Evolutionary conservation across 257 asterid genomes (phyloP).

Genomic region (Primulina tabacum): DNA sequence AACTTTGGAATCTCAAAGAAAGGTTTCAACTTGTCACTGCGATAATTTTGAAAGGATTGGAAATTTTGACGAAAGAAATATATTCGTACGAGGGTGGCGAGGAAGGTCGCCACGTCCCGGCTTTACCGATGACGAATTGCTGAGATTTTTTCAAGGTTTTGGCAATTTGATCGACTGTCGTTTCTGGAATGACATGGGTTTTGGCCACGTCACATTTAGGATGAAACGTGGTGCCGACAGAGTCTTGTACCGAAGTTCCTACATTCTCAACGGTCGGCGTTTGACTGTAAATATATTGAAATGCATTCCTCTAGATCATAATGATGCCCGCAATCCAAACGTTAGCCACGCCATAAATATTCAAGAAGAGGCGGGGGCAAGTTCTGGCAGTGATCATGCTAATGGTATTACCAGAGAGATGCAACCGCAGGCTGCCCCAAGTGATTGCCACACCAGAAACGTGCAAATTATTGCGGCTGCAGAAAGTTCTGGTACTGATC

Average conservation of each 20-base stretch:
- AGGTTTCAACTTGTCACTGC: background rate
- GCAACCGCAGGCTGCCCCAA: background rate
- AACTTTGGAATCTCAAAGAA: background rate
- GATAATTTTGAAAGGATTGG: background rate
- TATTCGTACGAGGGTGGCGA: background rate
- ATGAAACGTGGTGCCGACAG: background rate
- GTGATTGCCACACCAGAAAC: too few species aligned
- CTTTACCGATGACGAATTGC: background rate
- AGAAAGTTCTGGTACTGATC: too few species aligned
- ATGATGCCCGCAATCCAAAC: too few species aligned
- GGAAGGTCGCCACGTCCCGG: background rate
- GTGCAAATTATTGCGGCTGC: too few species aligned
- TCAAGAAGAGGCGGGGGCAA: background rate
- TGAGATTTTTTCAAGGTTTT: background rate
- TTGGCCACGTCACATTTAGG: background rate
- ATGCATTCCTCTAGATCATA: background rate
- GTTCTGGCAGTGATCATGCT: background rate
- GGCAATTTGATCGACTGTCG: background rate
- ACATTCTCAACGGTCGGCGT: background rate
- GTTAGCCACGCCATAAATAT: too few species aligned
- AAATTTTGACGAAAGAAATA: background rate
- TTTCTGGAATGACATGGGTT: background rate
- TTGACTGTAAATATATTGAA: background rate
- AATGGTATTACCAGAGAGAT: background rate
- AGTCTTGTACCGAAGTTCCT: background rate